Evolutionary conservation across 805 yeast species (phyloP), one percentile per base, ranked within the genome.

Genomic region (Saccharomycopsis sp.): DNA sequence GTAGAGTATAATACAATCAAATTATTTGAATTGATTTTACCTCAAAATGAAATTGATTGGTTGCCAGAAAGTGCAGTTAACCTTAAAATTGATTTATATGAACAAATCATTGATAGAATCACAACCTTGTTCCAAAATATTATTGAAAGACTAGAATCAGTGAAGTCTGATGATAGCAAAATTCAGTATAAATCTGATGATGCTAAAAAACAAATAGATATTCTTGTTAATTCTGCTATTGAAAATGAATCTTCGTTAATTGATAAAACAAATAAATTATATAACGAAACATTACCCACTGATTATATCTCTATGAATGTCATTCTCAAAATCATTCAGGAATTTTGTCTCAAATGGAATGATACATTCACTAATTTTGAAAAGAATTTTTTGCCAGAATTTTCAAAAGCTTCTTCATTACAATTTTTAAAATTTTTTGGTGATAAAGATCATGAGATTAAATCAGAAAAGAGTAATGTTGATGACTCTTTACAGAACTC

Each of bases 271-370:
- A 65, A 71, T 13, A 62, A 62, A 0, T 63, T 81, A 2, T 83
- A 79, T 51, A 56, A 67, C 20, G 56, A 63, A 2, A 72, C 83
- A 0, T 57, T 66, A 1, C 79, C 84, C 0, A 71, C 80, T 5
- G 79, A 76, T 29, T 82, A 82, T 55, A 56, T 89, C 34, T 69
- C 76, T 10, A 59, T 92, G 49, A 92, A 94, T 52, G 61, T 72
- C 0, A 70, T 82, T 2, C 60, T 87, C 21, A 64, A 89, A 50
- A 70, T 70, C 27, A 65, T 89, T 14, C 96, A 89, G 52, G 87
- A 81, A 42, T 61, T 78, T 21, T 88, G 94, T 2, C 87, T 85
- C 18, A 72, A 67, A 31, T 92, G 97, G 97, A 95, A 89, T 58
- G 51, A 60, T 18, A 94, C 80, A 42, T 87, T 92, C 52, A 69